phyloP scores from a whole-genome alignment of 257 asterid species.

The Solanum pimpinellifolium region DNA sequence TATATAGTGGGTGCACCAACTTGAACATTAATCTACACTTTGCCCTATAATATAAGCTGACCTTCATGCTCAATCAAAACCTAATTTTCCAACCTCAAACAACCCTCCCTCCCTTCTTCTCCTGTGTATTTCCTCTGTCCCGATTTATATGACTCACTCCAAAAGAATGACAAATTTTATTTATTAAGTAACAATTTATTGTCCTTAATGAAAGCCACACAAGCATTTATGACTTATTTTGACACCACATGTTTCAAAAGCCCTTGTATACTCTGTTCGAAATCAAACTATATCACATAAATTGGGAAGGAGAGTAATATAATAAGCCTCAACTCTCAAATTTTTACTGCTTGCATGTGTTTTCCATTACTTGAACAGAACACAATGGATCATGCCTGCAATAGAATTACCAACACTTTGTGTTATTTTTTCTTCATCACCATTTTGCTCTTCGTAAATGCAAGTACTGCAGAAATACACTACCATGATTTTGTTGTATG shows the following conservation, averaged over 20 bases:
- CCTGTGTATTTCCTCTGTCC: background rate
- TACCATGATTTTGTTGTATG: slow-evolving; percentile 64
- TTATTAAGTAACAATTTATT: no score
- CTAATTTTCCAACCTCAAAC: slow-evolving; percentile 38
- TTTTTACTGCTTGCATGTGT: background rate
- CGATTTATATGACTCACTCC: background rate
- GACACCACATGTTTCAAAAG: background rate
- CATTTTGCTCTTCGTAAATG: slow-evolving; percentile 19
- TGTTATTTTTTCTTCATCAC: slow-evolving; percentile 18
- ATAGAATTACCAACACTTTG: background rate
- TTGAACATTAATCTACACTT: slow-evolving; percentile 27
- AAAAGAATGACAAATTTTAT: background rate
- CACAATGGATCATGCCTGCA: slow-evolving; percentile 10
- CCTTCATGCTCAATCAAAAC: slow-evolving; percentile 10
- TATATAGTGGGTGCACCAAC: slow-evolving; percentile 74
- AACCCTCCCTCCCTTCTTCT: slow-evolving; percentile 13
- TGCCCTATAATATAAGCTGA: slow-evolving; percentile 16
- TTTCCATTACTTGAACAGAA: background rate
- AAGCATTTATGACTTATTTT: background rate
- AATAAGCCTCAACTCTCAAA: background rate
- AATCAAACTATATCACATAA: background rate
- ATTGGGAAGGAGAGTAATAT: background rate
- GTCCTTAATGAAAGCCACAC: background rate
- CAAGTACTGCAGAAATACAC: slow-evolving; percentile 36
- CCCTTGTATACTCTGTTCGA: no score